Evolutionary conservation across 1,284 basidiomycete genomes (phyloP).

Genomic region (Cystobasidium slooffiae): DNA sequence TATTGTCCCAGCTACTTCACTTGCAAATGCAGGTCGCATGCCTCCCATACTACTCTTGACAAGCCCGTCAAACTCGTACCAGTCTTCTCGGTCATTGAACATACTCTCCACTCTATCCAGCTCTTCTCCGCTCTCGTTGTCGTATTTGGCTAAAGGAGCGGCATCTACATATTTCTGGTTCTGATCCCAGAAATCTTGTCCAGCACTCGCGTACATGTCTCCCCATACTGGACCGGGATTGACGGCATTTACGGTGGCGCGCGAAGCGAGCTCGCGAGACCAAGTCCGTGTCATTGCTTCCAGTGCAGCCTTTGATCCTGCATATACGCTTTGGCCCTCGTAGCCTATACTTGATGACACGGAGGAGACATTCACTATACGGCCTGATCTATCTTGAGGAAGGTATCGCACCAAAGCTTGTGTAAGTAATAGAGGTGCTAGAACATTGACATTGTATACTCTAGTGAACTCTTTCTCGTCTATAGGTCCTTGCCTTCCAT

Average conservation of each 20-base stretch:
- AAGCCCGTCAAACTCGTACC: slow-evolving; percentile 14
- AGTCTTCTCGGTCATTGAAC: slow-evolving; percentile 14
- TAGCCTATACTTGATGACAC: slow-evolving; percentile 41
- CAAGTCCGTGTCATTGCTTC: slow-evolving; percentile 40
- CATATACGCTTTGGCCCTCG: slow-evolving; percentile 37
- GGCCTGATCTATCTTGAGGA: slow-evolving; percentile 25
- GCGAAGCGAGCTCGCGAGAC: slow-evolving; percentile 32
- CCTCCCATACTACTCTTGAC: slow-evolving; percentile 27
- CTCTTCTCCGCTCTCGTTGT: slow-evolving; percentile 14
- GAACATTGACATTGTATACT: slow-evolving; percentile 44
- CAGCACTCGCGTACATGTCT: slow-evolving; percentile 41
- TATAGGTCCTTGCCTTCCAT: slow-evolving; percentile 11
- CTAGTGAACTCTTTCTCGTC: slow-evolving; percentile 24
- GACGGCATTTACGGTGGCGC: slow-evolving; percentile 34
- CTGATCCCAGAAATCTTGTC: slow-evolving; percentile 20
- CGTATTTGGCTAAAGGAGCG: slow-evolving; percentile 25
- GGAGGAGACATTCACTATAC: slow-evolving; percentile 40
- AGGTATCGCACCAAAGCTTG: slow-evolving; percentile 40
- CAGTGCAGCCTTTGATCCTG: slow-evolving; percentile 36
- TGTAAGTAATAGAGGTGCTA: slow-evolving; percentile 39
- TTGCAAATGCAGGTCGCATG: slow-evolving; percentile 32
- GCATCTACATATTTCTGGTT: slow-evolving; percentile 41
- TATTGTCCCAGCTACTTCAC: slow-evolving; percentile 36
- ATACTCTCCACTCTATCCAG: slow-evolving; percentile 12
- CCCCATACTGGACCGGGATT: slow-evolving; percentile 36